phyloP scores from a whole-genome alignment of 2,329 filamentous ascomycete genomes.

The Neonectria sp. region DNA sequence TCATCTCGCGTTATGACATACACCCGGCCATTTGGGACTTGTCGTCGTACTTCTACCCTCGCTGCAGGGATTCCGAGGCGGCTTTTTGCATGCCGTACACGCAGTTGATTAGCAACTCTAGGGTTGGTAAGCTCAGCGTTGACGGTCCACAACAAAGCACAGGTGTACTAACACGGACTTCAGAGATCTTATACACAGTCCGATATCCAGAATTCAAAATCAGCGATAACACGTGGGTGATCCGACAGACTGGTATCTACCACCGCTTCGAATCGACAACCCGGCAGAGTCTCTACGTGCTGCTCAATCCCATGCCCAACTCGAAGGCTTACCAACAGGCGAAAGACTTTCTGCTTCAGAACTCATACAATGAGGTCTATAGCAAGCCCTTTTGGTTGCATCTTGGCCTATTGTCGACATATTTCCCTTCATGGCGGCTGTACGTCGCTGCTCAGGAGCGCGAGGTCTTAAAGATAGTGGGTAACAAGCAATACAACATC shows the following conservation, averaged over 20 bases:
- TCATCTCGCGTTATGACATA: conserved; percentile 8
- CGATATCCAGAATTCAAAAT: conserved; percentile 13
- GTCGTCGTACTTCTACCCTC: conserved; percentile 7
- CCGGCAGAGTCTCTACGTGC: conserved; percentile 2
- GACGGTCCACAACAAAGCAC: neutral
- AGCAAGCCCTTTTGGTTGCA: conserved; percentile 14
- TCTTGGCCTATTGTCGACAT: neutral
- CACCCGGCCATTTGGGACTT: conserved; percentile 9
- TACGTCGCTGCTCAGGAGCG: conserved; percentile 10
- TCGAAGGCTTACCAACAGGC: neutral
- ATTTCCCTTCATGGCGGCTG: conserved; percentile 1
- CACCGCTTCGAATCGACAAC: conserved; percentile 1
- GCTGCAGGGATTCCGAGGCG: neutral
- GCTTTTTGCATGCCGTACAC: conserved; percentile 5
- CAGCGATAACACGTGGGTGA: neutral
- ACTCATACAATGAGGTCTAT: neutral
- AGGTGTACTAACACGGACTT: neutral
- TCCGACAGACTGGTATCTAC: conserved; percentile 11
- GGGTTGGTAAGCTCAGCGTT: neutral
- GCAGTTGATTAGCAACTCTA: neutral
- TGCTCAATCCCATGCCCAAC: conserved; percentile 9
- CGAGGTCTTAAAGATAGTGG: conserved; percentile 3
- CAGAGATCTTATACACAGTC: conserved; percentile 7
- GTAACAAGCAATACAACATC: neutral
- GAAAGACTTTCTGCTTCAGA: neutral